A percentile compares a stretch with the other conserved stretches of the same genome.
Conservation (phyloP, 345 rosid species). For the Hibiscus mutabilis region DNA sequence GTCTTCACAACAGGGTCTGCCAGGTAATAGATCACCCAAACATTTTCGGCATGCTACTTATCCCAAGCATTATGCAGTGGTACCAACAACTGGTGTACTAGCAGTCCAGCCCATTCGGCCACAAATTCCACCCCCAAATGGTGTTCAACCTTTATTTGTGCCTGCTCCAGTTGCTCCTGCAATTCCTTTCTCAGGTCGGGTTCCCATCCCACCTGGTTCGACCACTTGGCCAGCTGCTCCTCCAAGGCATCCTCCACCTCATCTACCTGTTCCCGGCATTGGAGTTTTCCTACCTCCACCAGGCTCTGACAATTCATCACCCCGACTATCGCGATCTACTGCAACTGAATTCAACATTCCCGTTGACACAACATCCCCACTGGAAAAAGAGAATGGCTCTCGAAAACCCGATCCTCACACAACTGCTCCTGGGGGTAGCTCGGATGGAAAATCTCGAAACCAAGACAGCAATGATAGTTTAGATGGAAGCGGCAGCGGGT, state of each 20-base stretch:
- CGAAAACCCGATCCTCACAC: slow-evolving; percentile 16
- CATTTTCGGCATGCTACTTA: slow-evolving; percentile 41
- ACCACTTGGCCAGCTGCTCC: slow-evolving; percentile 59
- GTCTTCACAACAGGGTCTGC: slow-evolving; percentile 52
- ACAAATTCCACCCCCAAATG: slow-evolving; percentile 47
- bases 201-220: slow-evolving; percentile 50
- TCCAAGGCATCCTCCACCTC: slow-evolving; percentile 55
- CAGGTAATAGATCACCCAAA: slow-evolving; percentile 45
- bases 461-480: slow-evolving; percentile 37
- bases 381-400: slow-evolving; percentile 24
- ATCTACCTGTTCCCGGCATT: slow-evolving; percentile 65
- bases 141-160: slow-evolving; percentile 45
- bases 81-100: slow-evolving; percentile 39
- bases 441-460: slow-evolving; percentile 17
- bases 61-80: slow-evolving; percentile 48
- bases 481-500: slow-evolving; percentile 16
- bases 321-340: slow-evolving; percentile 19
- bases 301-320: slow-evolving; percentile 32
- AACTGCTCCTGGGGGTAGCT: slow-evolving; percentile 19
- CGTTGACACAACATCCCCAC: slow-evolving; percentile 12
- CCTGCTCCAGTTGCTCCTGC: slow-evolving; percentile 42
- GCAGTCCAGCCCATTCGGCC: slow-evolving; percentile 49
- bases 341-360: slow-evolving; percentile 17
- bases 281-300: slow-evolving; percentile 93
- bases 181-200: slow-evolving; percentile 45